Evolutionary conservation across 768 basidiomycete species (phyloP).

Genomic region (Lyophyllum shimeji): DNA sequence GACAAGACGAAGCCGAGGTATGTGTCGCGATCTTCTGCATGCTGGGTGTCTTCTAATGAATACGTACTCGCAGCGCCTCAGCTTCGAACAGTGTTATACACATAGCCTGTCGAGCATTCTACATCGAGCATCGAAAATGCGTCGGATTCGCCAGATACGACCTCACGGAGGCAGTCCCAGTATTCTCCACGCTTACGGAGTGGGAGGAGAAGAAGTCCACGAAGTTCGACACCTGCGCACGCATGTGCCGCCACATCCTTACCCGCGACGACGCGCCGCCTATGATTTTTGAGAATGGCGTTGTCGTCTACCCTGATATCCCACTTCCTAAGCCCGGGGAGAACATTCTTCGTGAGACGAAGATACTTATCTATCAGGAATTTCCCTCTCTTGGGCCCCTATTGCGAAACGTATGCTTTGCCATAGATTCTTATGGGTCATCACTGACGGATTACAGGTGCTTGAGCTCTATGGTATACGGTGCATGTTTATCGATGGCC

Average conservation of each 20-base stretch:
- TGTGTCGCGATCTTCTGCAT: conserved; percentile 30
- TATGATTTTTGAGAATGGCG: neutral
- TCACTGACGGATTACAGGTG: neutral
- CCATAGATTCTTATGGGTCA: neutral
- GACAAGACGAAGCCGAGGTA: conserved; percentile 33
- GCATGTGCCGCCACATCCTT: neutral
- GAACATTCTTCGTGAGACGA: neutral
- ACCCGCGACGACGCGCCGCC: neutral
- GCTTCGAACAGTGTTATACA: neutral
- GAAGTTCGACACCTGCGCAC: neutral
- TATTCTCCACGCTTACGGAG: neutral
- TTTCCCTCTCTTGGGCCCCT: neutral
- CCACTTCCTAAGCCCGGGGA: neutral
- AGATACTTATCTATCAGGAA: neutral
- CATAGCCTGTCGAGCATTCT: neutral
- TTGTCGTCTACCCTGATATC: neutral
- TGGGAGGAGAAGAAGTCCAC: conserved; percentile 1
- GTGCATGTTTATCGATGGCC: conserved; percentile 16
- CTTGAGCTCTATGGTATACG: conserved; percentile 4
- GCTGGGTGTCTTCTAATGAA: neutral
- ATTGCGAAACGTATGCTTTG: neutral
- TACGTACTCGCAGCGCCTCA: neutral
- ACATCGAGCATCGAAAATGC: neutral
- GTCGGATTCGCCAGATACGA: neutral
- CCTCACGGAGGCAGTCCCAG: neutral